Percentiles rank a stretch among this genome's conserved stretches.
Conservation (phyloP, 2,329 filamentous ascomycete genomes). For the Hypomyces perniciosus region DNA sequence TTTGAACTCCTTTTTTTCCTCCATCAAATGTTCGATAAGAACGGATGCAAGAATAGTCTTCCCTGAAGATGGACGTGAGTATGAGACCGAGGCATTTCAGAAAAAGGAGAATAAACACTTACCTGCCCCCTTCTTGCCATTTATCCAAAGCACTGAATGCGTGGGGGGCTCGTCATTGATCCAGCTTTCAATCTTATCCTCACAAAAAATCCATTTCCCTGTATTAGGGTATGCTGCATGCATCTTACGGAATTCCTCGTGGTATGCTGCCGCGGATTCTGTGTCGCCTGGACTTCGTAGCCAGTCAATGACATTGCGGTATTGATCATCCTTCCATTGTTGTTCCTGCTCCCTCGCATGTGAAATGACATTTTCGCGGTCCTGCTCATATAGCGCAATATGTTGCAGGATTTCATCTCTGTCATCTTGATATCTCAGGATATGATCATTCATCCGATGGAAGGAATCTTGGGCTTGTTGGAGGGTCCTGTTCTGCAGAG, state of each 20-base stretch:
- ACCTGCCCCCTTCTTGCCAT: not conserved
- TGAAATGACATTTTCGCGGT: not conserved
- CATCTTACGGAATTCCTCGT: not conserved
- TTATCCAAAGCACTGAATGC: not conserved
- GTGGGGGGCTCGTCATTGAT: not conserved
- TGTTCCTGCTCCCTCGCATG: not conserved
- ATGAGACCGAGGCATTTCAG: not conserved
- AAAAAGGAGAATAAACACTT: not conserved
- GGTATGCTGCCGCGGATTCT: not conserved
- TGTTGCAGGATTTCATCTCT: not conserved
- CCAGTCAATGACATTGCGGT: not conserved
- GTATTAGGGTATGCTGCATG: not conserved
- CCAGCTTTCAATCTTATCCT: not conserved
- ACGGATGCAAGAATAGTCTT: not conserved
- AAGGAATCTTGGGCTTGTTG: not conserved
- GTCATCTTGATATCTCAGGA: not conserved
- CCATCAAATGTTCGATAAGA: not conserved
- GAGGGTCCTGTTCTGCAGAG: too few relatives aligned
- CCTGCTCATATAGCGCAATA: not conserved
- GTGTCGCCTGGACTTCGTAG: not conserved
- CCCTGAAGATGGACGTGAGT: not conserved
- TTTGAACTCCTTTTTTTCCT: not conserved
- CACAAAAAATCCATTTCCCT: not conserved
- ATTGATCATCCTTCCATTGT: not conserved
- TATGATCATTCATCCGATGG: not conserved